Base-by-base conservation (phyloP, 2,329 filamentous ascomycete species). In the Coniochaeta sp. region DNA sequence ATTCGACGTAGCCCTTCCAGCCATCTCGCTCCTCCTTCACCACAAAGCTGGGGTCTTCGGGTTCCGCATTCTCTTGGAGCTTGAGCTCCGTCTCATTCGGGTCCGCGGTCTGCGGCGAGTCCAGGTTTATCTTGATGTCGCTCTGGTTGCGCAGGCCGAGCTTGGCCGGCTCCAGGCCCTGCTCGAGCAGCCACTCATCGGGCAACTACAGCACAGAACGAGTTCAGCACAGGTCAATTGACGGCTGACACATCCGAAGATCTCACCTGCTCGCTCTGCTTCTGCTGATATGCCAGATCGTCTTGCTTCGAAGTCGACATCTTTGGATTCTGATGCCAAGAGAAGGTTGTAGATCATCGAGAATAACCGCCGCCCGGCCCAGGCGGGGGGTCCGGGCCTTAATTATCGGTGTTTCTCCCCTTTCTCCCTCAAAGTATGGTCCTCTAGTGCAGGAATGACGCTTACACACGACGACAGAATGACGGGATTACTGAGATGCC, bases 1-100 rank as follows among this genome's bases (percentile, higher is more conserved):
- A 89, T 66, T 89, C 87, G 6, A 90, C 77, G 62, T 88, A 89
- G 8, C 83, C 75, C 24, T 62, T 71, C 70, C 72, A 75, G 0
- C 72, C 72, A 17, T 73, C 68, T 6, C 69, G 62, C 59, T 68
- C 67, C 40, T 66, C 66, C 2, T 14, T n/a, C 14, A 55, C 52
- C 4, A 32, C 52, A 34, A 55, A 55, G 52, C 4, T 8, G 8
- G 52, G 52, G 12, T 55, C 52, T 3, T 55, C 52, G 4, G 4
- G 4, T 28, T 28, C 24, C 17, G 52, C 52, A 22, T 36, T 36
- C 9, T 30, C 26, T 16, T 36, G 52, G 16, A 55, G 52, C 52
- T n/a, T 55, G 26, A 55, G 52, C 52, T 55, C 52, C 9, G 52
- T 55, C 52, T 55, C 52, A 55, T 32, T 55, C 2, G 52, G 26